These are phyloP conservation scores for Corchorus olitorius DNA, from an alignment of 345 rosid species.

Conservation along the genomic window DNA sequence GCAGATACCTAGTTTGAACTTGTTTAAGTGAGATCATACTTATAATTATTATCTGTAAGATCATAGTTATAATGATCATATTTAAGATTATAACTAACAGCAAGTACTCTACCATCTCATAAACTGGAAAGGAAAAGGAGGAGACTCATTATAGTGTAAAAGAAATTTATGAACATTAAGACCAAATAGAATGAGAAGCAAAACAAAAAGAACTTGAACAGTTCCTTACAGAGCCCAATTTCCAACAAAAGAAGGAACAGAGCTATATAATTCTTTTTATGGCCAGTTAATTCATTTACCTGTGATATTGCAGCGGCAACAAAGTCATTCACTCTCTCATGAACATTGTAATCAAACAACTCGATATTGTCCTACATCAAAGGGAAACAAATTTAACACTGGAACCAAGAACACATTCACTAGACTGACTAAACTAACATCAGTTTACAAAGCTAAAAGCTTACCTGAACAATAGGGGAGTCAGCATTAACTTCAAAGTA, in stretches of 20 bases:
- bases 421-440: conserved; percentile 11
- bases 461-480: conserved; percentile 84
- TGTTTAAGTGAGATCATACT: conserved; percentile 10
- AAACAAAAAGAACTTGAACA: conserved; percentile 17
- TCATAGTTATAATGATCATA: conserved; percentile 6
- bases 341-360: conserved; percentile 94
- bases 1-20: neutral
- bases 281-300: conserved; percentile 41
- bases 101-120: neutral
- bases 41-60: conserved; percentile 7
- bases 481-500: conserved; percentile 86
- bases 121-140: neutral
- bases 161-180: neutral
- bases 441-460: conserved; percentile 7
- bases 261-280: no score
- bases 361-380: conserved; percentile 67
- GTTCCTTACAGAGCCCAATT: neutral
- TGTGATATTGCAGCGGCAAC: conserved; percentile 92
- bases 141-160: neutral
- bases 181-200: neutral
- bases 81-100: neutral
- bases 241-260: neutral
- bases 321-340: conserved; percentile 87
- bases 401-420: conserved; percentile 16
- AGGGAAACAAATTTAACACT: conserved; percentile 30